Evolutionary conservation across 2,329 filamentous ascomycete genomes (phyloP).

Genomic region (Zopfia rhizophila): DNA sequence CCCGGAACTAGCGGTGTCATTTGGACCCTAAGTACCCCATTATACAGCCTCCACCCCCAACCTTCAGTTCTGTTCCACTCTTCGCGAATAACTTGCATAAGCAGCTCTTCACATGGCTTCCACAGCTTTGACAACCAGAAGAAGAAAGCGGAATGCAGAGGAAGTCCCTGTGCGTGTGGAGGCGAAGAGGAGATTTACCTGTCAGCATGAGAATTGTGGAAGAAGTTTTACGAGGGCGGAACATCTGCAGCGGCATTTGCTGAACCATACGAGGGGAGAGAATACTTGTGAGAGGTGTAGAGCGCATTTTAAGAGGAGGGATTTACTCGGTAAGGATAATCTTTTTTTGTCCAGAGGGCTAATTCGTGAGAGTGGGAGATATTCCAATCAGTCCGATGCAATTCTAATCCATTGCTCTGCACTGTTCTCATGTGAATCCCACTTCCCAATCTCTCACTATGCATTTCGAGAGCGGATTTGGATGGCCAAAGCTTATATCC

Average conservation of each 20-base stretch:
- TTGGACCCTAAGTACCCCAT: slow-evolving; percentile 34
- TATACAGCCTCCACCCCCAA: slow-evolving; percentile 39
- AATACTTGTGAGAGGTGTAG: slow-evolving; percentile 68
- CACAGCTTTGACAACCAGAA: slow-evolving; percentile 59
- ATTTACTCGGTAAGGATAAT: slow-evolving; percentile 64
- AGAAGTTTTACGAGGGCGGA: slow-evolving; percentile 96
- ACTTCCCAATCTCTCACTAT: too few relatives aligned
- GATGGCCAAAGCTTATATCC: too few relatives aligned
- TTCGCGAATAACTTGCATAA: not conserved
- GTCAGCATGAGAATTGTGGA: slow-evolving; percentile 83
- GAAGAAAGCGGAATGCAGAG: slow-evolving; percentile 72
- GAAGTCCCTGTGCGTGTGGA: slow-evolving; percentile 63
- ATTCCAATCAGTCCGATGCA: too few relatives aligned
- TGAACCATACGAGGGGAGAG: slow-evolving; percentile 76
- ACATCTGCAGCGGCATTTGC: slow-evolving; percentile 92
- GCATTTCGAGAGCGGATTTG: too few relatives aligned
- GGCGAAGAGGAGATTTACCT: slow-evolving; percentile 68
- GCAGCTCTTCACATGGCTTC: slow-evolving; percentile 27
- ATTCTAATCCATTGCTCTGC: too few relatives aligned
- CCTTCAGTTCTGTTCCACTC: slow-evolving; percentile 33
- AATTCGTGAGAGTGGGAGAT: slow-evolving; percentile 5
- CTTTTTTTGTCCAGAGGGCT: not conserved
- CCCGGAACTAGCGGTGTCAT: not conserved
- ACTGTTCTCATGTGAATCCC: too few relatives aligned
- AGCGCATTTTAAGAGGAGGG: slow-evolving; percentile 70